These are phyloP conservation scores for Helicocarpus griseus DNA, from an alignment of 2,329 filamentous ascomycete species.

Conservation along the genomic window DNA sequence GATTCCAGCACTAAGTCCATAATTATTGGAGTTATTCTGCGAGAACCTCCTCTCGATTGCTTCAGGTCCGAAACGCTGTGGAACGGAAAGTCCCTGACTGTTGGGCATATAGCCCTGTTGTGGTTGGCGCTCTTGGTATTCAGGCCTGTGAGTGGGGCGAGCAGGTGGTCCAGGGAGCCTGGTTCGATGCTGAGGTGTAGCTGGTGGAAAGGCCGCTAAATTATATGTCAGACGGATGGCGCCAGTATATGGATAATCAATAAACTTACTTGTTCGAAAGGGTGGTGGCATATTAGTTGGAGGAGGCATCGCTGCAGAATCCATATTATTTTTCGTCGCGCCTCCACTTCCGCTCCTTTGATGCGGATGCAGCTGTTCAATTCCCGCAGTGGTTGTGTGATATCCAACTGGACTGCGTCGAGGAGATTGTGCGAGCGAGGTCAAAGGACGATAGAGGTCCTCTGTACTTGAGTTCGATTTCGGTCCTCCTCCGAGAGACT, in stretches of 20 bases:
- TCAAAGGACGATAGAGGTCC: conserved; percentile 10
- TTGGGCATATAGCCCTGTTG: neutral
- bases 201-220: conserved; percentile 8
- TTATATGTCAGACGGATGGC: conserved; percentile 1
- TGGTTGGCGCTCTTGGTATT: neutral
- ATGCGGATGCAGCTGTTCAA: conserved; percentile 29
- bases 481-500: conserved; percentile 20
- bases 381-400: conserved; percentile 18
- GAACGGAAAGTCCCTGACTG: conserved; percentile 1
- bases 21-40: conserved; percentile 5
- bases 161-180: conserved; percentile 7
- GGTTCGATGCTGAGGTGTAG: conserved; percentile 12
- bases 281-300: conserved; percentile 15
- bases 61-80: conserved; percentile 5
- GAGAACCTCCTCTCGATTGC: conserved; percentile 2
- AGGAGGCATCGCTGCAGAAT: conserved; percentile 23
- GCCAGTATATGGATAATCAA: neutral
- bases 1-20: conserved; percentile 12
- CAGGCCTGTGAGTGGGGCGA: neutral
- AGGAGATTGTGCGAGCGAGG: conserved; percentile 17
- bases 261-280: conserved; percentile 17
- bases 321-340: conserved; percentile 18
- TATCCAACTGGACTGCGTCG: conserved; percentile 15
- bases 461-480: conserved; percentile 12
- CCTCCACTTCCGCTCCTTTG: conserved; percentile 32